A percentile compares a stretch with the other conserved stretches of the same genome.
Evolutionary conservation across 2,329 filamentous ascomycete species (phyloP).

Genomic region (Didymella exigua): DNA sequence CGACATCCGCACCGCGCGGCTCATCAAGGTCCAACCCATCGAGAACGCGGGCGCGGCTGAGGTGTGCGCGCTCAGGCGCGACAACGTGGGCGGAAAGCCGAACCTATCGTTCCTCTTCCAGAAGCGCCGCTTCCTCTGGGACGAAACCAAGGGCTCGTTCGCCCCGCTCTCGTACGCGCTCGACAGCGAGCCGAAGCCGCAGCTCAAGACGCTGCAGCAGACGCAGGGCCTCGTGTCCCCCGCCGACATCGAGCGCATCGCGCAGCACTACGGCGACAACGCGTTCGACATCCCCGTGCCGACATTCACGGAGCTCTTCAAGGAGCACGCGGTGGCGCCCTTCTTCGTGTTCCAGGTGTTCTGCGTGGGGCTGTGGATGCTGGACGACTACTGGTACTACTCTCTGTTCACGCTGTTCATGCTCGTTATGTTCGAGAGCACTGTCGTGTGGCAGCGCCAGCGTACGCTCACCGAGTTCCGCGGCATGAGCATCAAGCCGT

Average conservation of each 20-base stretch:
- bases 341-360: conserved; percentile 99
- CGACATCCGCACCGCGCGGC: conserved; percentile 72
- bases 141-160: conserved; percentile 74
- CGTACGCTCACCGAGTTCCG: conserved; percentile 94
- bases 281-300: conserved; percentile 98
- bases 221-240: conserved; percentile 75
- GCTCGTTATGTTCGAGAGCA: conserved; percentile 97
- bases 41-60: conserved; percentile 89
- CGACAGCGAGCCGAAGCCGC: conserved; percentile 82
- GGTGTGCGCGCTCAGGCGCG: conserved; percentile 80
- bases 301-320: conserved; percentile 92
- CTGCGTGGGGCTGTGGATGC: conserved; percentile 96
- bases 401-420: conserved; percentile 98
- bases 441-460: conserved; percentile 98
- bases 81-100: conserved; percentile 75
- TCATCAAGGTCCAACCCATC: conserved; percentile 92
- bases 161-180: conserved; percentile 81
- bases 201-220: conserved; percentile 77
- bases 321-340: conserved; percentile 96
- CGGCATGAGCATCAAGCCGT: conserved; percentile 99
- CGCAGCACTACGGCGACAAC: conserved; percentile 94
- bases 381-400: conserved; percentile 99
- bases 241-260: conserved; percentile 77
- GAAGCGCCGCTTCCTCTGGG: conserved; percentile 93
- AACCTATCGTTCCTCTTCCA: conserved; percentile 93